Evolutionary conservation across 2,329 filamentous ascomycete species (phyloP), one percentile per base, ranked within the genome.

Genomic region (Sporothrix variecibatus): DNA sequence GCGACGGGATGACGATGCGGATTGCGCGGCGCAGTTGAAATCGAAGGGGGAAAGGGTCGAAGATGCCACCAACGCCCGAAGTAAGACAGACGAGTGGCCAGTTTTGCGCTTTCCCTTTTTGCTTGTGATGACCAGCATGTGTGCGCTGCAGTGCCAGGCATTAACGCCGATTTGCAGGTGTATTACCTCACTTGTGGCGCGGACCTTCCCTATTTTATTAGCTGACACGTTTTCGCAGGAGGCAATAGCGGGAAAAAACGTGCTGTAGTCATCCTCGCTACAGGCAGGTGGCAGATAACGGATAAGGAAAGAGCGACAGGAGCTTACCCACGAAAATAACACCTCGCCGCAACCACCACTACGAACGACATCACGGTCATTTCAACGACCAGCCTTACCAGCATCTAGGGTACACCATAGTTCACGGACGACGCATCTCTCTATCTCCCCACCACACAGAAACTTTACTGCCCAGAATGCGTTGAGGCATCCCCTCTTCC

Each of bases 241-340:
- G 40, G 40, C n/a, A n/a, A n/a, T n/a, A n/a, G n/a, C n/a, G n/a
- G 40, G 8, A 38, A 28, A n/a, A 20, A 12, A 28, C 31, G 2
- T 11, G 58, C 58, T 62, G 31, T 56, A 56, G 51, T 56, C 51
- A 56, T 56, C n/a, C 23, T 26, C 23, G 23, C 23, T 56, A n/a
- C 51, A 26, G n/a, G 38, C n/a, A n/a, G 49, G 26, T 23, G 31
- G 17, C 43, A 43, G 65, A 34, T 71, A 71, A 58, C 56, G 67
- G 72, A 62, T 70, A 70, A 64, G 72, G 67, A 28, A 65, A 17
- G 31, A 56, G 46, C 56, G n/a, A 49, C 26, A 6, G 28, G 12
- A 51, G 67, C 65, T 38, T 71, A 43, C 69, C 53, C 31, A 9
- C 62, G 74, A 75, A 75, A 74, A 74, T 74, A 72, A 75, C 74